Percentiles rank a stretch among this genome's conserved stretches.
Evolutionary conservation across 164 flowering plant species (phyloP).

Genomic region (Piper betle): DNA sequence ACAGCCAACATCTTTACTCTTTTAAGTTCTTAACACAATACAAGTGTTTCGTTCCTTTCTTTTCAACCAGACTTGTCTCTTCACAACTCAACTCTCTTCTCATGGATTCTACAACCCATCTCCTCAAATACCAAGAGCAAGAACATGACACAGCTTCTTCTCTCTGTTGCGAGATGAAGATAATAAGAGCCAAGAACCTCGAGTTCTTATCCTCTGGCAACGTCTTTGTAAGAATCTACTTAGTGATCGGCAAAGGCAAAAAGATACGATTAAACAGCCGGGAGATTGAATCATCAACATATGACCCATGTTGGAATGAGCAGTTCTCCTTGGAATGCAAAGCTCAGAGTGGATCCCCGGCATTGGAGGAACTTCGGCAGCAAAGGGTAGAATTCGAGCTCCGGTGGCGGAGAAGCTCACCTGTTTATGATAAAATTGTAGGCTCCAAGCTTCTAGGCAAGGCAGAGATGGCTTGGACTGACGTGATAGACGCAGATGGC

Average conservation of each 20-base stretch:
- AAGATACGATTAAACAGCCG: slow-evolving; percentile 29
- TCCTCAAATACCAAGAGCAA: not conserved
- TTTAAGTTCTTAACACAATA: too few species aligned
- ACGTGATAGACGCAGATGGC: slow-evolving; percentile 28
- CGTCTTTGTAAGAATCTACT: slow-evolving; percentile 48
- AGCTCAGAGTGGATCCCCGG: slow-evolving; percentile 15
- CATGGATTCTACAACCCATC: not conserved
- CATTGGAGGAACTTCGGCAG: slow-evolving; percentile 22
- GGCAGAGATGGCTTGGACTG: slow-evolving; percentile 46
- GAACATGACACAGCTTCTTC: not conserved
- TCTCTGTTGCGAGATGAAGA: slow-evolving; percentile 29
- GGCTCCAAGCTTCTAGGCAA: slow-evolving; percentile 42
- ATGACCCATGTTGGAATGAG: slow-evolving; percentile 33
- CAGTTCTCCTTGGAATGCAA: slow-evolving; percentile 37
- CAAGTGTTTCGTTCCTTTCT: too few species aligned
- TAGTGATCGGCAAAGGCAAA: slow-evolving; percentile 30
- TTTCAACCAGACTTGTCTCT: too few species aligned
- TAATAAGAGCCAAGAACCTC: slow-evolving; percentile 47
- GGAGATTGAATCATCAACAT: slow-evolving; percentile 24
- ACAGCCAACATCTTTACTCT: too few species aligned
- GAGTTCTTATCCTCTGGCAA: slow-evolving; percentile 10
- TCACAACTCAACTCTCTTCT: not conserved
- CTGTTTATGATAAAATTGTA: slow-evolving; percentile 18
- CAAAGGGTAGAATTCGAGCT: slow-evolving; percentile 49
- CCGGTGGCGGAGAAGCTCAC: slow-evolving; percentile 23